phyloP scores from a whole-genome alignment of 768 basidiomycete species.

The Trametes coccinea region DNA sequence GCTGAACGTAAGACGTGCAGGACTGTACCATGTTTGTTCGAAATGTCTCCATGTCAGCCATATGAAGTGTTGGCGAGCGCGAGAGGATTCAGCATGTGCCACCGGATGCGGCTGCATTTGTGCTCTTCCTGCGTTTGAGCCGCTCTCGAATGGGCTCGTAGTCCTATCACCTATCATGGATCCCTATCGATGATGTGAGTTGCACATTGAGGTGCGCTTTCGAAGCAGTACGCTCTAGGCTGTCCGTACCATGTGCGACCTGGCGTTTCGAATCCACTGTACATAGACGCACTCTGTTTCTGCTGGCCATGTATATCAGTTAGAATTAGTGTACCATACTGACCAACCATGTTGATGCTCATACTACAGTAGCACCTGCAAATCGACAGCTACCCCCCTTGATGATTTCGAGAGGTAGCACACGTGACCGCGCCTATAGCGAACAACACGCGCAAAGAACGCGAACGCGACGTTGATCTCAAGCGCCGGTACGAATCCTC shows the following conservation, averaged over 20 bases:
- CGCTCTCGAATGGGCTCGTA: slow-evolving; percentile 13
- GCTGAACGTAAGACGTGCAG: slow-evolving; percentile 6
- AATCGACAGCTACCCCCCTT: no score
- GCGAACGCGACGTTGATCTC: slow-evolving; percentile 14
- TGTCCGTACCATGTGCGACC: no score
- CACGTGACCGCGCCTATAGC: slow-evolving; percentile 17
- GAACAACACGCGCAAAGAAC: slow-evolving; percentile 17
- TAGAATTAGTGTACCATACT: no score
- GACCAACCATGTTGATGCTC: no score
- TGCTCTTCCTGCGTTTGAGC: slow-evolving; percentile 10
- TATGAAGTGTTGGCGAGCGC: slow-evolving; percentile 26
- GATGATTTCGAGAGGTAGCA: no score
- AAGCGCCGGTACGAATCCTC: neutral
- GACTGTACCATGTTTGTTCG: slow-evolving; percentile 30
- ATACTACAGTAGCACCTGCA: no score
- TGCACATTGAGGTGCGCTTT: no score
- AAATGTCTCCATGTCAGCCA: slow-evolving; percentile 30
- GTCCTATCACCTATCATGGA: slow-evolving; percentile 13
- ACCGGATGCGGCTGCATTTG: slow-evolving; percentile 33
- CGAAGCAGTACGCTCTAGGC: no score
- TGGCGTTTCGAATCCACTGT: no score
- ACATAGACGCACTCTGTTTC: no score
- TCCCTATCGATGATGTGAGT: neutral
- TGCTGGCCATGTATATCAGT: no score
- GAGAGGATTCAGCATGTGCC: slow-evolving; percentile 25